A percentile compares a stretch with the other conserved stretches of the same genome.
Evolutionary conservation across 345 rosid species (phyloP).

Genomic region (Balakata baccata): DNA sequence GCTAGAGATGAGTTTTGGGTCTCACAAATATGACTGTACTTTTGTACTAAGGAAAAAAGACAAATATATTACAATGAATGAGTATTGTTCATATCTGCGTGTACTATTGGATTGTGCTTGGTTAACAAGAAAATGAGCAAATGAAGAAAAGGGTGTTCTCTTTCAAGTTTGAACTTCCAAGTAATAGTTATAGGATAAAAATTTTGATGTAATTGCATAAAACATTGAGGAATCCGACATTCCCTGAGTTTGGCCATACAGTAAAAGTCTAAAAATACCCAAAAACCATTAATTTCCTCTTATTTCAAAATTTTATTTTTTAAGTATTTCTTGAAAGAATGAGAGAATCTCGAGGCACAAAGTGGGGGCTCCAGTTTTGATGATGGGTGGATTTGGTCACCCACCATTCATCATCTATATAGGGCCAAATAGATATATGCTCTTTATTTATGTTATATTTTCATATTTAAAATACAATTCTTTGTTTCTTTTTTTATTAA

Average conservation of each 20-base stretch:
- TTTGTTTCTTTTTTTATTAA: too few relatives aligned
- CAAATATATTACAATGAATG: background rate
- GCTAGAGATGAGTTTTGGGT: conserved; percentile 21
- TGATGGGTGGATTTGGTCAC: conserved; percentile 37
- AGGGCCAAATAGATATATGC: conserved; percentile 18
- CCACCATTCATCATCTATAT: conserved; percentile 17
- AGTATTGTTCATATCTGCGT: background rate
- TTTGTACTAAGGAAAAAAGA: conserved; percentile 1
- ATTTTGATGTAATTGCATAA: conserved; percentile 1
- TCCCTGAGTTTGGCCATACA: conserved; percentile 41
- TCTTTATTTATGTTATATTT: conserved; percentile 1
- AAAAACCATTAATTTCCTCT: conserved; percentile 7
- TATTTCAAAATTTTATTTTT: background rate
- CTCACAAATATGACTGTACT: background rate
- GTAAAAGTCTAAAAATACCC: conserved; percentile 19
- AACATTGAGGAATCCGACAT: conserved; percentile 41
- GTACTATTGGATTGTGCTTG: background rate
- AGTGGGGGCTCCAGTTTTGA: conserved; percentile 25
- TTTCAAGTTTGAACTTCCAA: background rate
- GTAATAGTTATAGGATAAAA: background rate
- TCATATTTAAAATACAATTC: too few relatives aligned
- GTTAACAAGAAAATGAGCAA: background rate
- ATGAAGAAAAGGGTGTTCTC: background rate
- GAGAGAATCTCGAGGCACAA: conserved; percentile 46
- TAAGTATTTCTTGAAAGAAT: conserved; percentile 27